phyloP scores from a whole-genome alignment of 768 basidiomycete genomes.

The Xanthoconium stramineum region DNA sequence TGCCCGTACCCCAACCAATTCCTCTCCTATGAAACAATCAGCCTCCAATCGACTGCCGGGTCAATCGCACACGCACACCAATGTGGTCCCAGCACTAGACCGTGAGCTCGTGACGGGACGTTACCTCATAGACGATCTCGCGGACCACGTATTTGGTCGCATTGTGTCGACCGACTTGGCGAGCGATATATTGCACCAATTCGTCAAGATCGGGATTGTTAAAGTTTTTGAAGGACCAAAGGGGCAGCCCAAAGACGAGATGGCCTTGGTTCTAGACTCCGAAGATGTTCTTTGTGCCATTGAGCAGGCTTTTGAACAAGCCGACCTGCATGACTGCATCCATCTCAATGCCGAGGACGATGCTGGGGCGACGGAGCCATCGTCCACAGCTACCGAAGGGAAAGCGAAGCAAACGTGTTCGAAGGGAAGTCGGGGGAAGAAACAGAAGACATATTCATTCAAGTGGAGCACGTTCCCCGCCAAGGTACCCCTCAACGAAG shows the following conservation, averaged over 20 bases:
- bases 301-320: background rate
- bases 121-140: conserved; percentile 10
- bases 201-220: background rate
- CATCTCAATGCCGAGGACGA: background rate
- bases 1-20: background rate
- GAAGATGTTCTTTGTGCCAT: background rate
- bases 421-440: background rate
- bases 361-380: background rate
- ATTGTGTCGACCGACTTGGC: background rate
- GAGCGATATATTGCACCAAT: background rate
- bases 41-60: conserved; percentile 1
- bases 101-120: conserved; percentile 9
- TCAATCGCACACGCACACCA: background rate
- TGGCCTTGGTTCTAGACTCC: background rate
- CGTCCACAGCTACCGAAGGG: background rate
- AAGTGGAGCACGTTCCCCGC: conserved; percentile 1
- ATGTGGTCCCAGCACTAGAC: background rate
- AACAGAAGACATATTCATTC: conserved; percentile 1
- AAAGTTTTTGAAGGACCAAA: background rate
- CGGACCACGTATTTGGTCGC: conserved; percentile 6
- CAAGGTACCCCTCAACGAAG: conserved; percentile 1
- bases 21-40: conserved; percentile 1
- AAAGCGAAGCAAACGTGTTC: background rate
- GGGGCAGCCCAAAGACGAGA: background rate
- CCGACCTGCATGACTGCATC: background rate